Evolutionary conservation across 2,329 filamentous ascomycete species (phyloP).

Genomic region (Sporothrix dimorphospora): DNA sequence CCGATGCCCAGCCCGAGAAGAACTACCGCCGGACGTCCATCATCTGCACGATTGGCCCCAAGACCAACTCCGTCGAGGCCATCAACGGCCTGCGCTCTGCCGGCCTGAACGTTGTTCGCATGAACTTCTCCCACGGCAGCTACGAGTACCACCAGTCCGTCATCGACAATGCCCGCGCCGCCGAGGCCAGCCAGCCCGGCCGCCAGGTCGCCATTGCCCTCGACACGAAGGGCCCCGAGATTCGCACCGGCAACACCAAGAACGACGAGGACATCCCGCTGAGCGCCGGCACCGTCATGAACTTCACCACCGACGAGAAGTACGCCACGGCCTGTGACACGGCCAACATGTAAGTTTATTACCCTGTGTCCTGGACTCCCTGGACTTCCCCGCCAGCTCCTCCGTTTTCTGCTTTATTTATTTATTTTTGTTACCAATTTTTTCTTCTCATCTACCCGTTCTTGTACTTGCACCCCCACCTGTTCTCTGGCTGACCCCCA

Average conservation of each 20-base stretch:
- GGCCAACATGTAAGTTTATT: slow-evolving; percentile 79
- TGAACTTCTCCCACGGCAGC: slow-evolving; percentile 97
- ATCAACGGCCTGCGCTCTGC: slow-evolving; percentile 91
- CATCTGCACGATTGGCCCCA: slow-evolving; percentile 98
- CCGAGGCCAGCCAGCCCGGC: slow-evolving; percentile 75
- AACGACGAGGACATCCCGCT: slow-evolving; percentile 82
- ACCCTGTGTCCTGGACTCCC: background rate
- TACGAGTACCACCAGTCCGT: slow-evolving; percentile 95
- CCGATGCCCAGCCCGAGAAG: slow-evolving; percentile 80
- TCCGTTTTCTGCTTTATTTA: background rate
- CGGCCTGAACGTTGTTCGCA: slow-evolving; percentile 97
- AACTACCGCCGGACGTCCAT: slow-evolving; percentile 97
- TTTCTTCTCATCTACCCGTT: background rate
- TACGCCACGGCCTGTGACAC: slow-evolving; percentile 84
- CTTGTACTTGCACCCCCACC: background rate
- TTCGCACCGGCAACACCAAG: slow-evolving; percentile 69
- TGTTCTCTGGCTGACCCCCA: slow-evolving; percentile 16
- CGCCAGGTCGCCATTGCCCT: slow-evolving; percentile 95
- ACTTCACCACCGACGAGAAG: slow-evolving; percentile 94
- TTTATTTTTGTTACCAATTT: background rate
- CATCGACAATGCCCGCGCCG: slow-evolving; percentile 91
- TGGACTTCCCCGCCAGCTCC: slow-evolving; percentile 30
- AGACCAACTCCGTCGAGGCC: slow-evolving; percentile 97
- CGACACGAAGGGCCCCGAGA: slow-evolving; percentile 68
- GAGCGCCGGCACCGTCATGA: slow-evolving; percentile 78